Evolutionary conservation across 2,329 filamentous ascomycete species (phyloP), one percentile per base, ranked within the genome.

Genomic region (Hypoxylon sp.): DNA sequence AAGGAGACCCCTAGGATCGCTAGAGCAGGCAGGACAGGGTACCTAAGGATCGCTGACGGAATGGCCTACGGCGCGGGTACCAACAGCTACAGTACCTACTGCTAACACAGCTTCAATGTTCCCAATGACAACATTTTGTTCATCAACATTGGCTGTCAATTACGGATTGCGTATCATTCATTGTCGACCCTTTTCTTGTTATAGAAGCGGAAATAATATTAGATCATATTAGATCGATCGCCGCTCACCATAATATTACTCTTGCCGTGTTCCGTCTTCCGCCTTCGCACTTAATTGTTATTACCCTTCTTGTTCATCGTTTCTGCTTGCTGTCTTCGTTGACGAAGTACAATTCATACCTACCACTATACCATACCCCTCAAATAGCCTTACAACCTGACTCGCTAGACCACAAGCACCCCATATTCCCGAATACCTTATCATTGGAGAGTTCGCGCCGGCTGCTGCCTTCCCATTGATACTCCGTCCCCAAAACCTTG

Each of bases 321-420:
- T 42, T 42, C 19, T 56, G 31, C 11, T 60, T 60, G 21, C 27
- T 57, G 13, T 58, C 60, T 67, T 70, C 67, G 63, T 67, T 70
- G 67, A 67, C 64, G 64, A 69, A 64, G 59, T 51, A 27, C 24
- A 51, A 44, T 58, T 64, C 32, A 46, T 55, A 47, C 21, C 29
- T 56, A 11, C 11, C 11, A 56, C 24, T 44, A 47, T 35, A 27
- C 24, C 27, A 42, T 37, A 52, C 29, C 46, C 47, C 35, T 55
- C 37, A 52, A 17, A 11, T 27, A 35, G 61, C 17, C 7, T 8
- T 21, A 44, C 39, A 44, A 21, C 44, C 53, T 61, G 54, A 62
- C 62, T 69, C 66, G 62, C 37, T 46, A 57, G 32, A 39, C 27
- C 51, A 31, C 31, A 60, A 31, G 15, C 24, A 56, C 3, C 46